These are phyloP conservation scores for Russula emetica DNA, from an alignment of 768 basidiomycete genomes.

Conservation along the genomic window DNA sequence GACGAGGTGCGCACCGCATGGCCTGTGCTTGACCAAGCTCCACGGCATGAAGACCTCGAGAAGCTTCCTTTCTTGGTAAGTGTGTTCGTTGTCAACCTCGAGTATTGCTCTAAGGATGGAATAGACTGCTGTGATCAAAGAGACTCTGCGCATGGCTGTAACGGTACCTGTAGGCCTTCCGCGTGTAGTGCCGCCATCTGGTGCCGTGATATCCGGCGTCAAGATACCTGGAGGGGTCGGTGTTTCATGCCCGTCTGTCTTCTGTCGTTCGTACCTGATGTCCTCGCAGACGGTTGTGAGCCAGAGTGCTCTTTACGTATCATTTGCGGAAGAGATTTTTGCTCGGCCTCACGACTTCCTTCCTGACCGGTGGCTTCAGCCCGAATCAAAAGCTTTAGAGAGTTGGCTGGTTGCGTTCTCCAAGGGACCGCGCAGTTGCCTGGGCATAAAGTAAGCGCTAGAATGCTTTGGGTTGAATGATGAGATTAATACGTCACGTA, in stretches of 20 bases:
- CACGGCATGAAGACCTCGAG: slow-evolving; percentile 12
- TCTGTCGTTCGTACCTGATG: not conserved
- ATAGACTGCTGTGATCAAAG: slow-evolving; percentile 21
- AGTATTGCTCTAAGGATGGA: not conserved
- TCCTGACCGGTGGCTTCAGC: slow-evolving; percentile 28
- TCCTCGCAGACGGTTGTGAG: slow-evolving; percentile 8
- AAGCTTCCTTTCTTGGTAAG: slow-evolving; percentile 19
- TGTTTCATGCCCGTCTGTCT: not conserved
- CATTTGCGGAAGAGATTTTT: slow-evolving; percentile 16
- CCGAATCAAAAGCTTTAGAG: slow-evolving; percentile 6
- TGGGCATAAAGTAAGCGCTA: slow-evolving; percentile 27
- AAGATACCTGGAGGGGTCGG: slow-evolving; percentile 13
- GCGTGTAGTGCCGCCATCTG: slow-evolving; percentile 14
- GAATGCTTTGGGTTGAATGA: not conserved
- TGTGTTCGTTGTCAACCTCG: not conserved
- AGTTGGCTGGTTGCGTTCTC: slow-evolving; percentile 25
- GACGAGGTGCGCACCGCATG: slow-evolving; percentile 4
- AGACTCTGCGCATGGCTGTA: slow-evolving; percentile 7
- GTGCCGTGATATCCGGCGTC: slow-evolving; percentile 9
- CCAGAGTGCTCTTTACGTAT: slow-evolving; percentile 21
- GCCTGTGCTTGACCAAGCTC: slow-evolving; percentile 10
- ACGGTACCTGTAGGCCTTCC: slow-evolving; percentile 10
- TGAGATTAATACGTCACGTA: not conserved
- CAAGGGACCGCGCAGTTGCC: slow-evolving; percentile 28
- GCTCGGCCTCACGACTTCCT: slow-evolving; percentile 19